Evolutionary conservation across 2,329 filamentous ascomycete species (phyloP), one percentile per base, ranked within the genome.

Genomic region (Fragosphaeria purpurea): DNA sequence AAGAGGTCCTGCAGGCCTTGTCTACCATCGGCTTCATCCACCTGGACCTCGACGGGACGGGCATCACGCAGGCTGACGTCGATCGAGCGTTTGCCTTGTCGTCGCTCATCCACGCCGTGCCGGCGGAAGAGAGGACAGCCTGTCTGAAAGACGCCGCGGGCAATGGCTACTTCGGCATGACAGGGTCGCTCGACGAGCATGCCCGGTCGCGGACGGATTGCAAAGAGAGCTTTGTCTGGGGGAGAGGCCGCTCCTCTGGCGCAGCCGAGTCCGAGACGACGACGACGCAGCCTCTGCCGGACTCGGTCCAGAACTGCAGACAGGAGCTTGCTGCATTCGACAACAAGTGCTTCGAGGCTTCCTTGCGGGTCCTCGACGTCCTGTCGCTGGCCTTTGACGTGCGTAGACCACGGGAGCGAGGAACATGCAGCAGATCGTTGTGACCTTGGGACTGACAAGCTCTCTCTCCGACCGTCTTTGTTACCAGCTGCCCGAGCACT

Each of bases 21-120:
- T 46, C 44, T 8, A 46, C 44, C 31, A 46, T 46, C 31, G 44
- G 44, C 7, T 46, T 46, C 33, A 46, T 46, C 12, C 44, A 46
- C 22, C 13, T 46, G 22, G 44, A 46, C 10, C 44, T 46, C 12
- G 44, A 46, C 8, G 44, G 44, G 8, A 46, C 44, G 7, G 44
- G 44, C 10, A 46, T 46, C 31, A 46, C 30, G 7, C 44, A 35
- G 13, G 10, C n/a, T 5, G 44, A 46, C 22, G 33, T 46, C 33
- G 30, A 35, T 46, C 44, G 44, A 34, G 44, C 44, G 9, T 46
- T 46, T 6, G 31, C 33, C 8, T 22, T 46, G 13, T 46, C 44
- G 5, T n/a, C 44, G 4, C 44, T 46, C 5, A 46, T 46, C 31
- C 44, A 46, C 33, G 31, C 44, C 4, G 44, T 46, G 31, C 44